Percentiles rank a stretch among this genome's conserved stretches.
phyloP scores from a whole-genome alignment of 1,139 yeast genomes.

The Pichia sp. region DNA sequence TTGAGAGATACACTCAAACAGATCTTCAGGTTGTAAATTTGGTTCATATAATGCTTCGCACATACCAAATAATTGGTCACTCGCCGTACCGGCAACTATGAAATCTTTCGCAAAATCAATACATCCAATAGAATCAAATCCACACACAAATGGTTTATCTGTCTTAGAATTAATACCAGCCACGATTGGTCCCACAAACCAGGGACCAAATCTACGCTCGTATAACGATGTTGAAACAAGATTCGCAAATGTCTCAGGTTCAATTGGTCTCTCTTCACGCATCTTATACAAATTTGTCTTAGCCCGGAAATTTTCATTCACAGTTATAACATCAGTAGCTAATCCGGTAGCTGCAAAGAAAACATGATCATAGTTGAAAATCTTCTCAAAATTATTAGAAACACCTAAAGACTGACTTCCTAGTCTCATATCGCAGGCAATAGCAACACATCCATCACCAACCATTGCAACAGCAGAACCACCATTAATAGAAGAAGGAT shows the following conservation, averaged over 20 bases:
- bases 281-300: conserved; percentile 85
- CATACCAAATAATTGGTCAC: conserved; percentile 96
- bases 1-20: conserved; percentile 94
- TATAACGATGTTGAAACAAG: conserved; percentile 84
- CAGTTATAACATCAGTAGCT: conserved; percentile 88
- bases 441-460: conserved; percentile 97
- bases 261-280: conserved; percentile 85
- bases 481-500: conserved; percentile 48
- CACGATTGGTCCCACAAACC: conserved; percentile 93
- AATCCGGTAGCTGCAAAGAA: conserved; percentile 90
- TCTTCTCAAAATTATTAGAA: conserved; percentile 86
- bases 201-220: conserved; percentile 92
- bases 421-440: conserved; percentile 89
- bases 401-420: conserved; percentile 94
- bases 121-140: conserved; percentile 94
- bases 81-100: conserved; percentile 94
- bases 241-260: conserved; percentile 91
- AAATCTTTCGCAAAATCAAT: conserved; percentile 93
- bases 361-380: conserved; percentile 78
- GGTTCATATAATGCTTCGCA: conserved; percentile 98
- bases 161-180: conserved; percentile 87
- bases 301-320: conserved; percentile 71
- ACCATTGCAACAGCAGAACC: conserved; percentile 99
- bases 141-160: conserved; percentile 83
- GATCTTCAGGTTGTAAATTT: conserved; percentile 83